phyloP scores from a whole-genome alignment of 1,284 basidiomycete genomes.

The Golubevia pallescens region DNA sequence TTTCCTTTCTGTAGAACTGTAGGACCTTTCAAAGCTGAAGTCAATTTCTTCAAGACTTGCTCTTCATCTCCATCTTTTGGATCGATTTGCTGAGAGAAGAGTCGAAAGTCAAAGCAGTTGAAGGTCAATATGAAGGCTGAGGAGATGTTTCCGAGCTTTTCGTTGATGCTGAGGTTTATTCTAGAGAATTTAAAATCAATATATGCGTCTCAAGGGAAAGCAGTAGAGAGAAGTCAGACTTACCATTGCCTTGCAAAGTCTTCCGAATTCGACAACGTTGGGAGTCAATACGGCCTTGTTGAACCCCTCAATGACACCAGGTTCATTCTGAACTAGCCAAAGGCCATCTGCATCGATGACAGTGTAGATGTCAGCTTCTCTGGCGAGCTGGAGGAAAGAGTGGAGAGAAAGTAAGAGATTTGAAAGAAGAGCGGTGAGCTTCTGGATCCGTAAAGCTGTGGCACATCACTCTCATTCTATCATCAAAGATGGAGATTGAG shows the following conservation, averaged over 20 bases:
- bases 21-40: slow-evolving; percentile 35
- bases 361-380: slow-evolving; percentile 41
- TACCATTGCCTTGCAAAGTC: slow-evolving; percentile 36
- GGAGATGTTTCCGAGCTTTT: neutral
- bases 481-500: too few relatives aligned
- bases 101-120: neutral
- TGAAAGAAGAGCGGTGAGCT: too few relatives aligned
- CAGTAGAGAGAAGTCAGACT: too few relatives aligned
- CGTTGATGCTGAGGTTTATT: neutral
- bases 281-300: slow-evolving; percentile 48
- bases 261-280: slow-evolving; percentile 55
- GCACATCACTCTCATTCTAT: too few relatives aligned
- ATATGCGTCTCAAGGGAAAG: too few relatives aligned
- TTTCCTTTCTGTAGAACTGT: slow-evolving; percentile 52
- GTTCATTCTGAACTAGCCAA: slow-evolving; percentile 59
- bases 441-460: too few relatives aligned
- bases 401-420: neutral
- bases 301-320: slow-evolving; percentile 42
- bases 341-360: slow-evolving; percentile 59
- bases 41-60: slow-evolving; percentile 4
- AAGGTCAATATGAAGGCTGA: neutral
- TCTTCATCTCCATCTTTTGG: slow-evolving; percentile 8
- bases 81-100: slow-evolving; percentile 12
- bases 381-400: slow-evolving; percentile 15
- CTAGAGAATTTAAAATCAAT: neutral